These are phyloP conservation scores for Fusarium protoensiforme DNA, from an alignment of 2,329 filamentous ascomycete genomes.

Conservation along the genomic window DNA sequence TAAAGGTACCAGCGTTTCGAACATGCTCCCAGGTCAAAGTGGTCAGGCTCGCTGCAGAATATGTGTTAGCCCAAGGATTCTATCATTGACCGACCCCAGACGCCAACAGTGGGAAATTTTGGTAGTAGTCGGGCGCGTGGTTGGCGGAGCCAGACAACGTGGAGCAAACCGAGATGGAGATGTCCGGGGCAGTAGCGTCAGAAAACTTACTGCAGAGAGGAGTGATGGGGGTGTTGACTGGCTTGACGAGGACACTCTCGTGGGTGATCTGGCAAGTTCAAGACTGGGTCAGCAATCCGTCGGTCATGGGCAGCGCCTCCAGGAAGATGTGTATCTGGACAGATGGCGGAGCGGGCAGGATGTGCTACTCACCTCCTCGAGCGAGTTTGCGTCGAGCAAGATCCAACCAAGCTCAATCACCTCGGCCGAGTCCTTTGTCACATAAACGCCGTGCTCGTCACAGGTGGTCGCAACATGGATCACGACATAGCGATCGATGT, in stretches of 20 bases:
- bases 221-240: slow-evolving; percentile 98
- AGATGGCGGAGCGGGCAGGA: slow-evolving; percentile 9
- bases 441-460: slow-evolving; percentile 98
- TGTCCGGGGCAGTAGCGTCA: slow-evolving; percentile 30
- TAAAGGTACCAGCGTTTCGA: slow-evolving; percentile 95
- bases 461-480: slow-evolving; percentile 99
- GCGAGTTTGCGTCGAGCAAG: slow-evolving; percentile 87
- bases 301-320: background rate
- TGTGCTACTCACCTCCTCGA: slow-evolving; percentile 81
- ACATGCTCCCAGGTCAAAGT: slow-evolving; percentile 99
- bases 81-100: slow-evolving; percentile 3
- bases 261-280: slow-evolving; percentile 78
- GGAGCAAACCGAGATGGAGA: slow-evolving; percentile 33
- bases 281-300: slow-evolving; percentile 23
- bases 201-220: slow-evolving; percentile 92
- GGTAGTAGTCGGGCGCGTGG: slow-evolving; percentile 16
- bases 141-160: slow-evolving; percentile 29
- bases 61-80: slow-evolving; percentile 30
- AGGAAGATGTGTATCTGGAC: background rate
- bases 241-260: slow-evolving; percentile 96
- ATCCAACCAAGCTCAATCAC: slow-evolving; percentile 99
- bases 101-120: slow-evolving; percentile 8
- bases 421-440: slow-evolving; percentile 98
- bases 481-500: slow-evolving; percentile 95
- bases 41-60: slow-evolving; percentile 84